Evolutionary conservation across 192 early-diverging fungal genomes (phyloP), one percentile per base, ranked within the genome.

Genomic region (Lobosporangium transversale): DNA sequence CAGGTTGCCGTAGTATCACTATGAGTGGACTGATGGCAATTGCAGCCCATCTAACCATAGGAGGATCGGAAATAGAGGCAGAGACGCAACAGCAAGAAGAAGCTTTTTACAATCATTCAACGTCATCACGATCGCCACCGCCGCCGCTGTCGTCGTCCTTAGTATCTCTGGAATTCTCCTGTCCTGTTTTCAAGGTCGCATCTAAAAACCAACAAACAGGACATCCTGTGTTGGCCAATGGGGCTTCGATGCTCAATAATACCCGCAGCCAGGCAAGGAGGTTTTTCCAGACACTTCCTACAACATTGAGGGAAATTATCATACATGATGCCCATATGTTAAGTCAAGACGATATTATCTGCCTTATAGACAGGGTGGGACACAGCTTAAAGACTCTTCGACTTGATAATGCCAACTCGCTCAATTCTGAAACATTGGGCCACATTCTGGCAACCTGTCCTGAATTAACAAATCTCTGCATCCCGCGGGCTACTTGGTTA

Each of bases 1-100:
- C 71, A 2, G 71, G 71, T 21, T 76, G 71, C 29, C n/a, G 43
- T 7, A 58, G 71, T n/a, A 47, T 76, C 11, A 66, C 58, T 15
- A 29, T 66, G 11, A 29, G 18, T 2, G 71, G 63, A 7, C 45
- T 76, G 8, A 24, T 66, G 58, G 44, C 53, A 12, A 67, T 67
- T 23, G 20, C 49, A 2, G 52, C 66, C 3, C 40, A 58, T 1
- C 29, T 53, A 27, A 31, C 30, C 3, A 26, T n/a, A n/a, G n/a
- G n/a, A n/a, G n/a, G n/a, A n/a, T n/a, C n/a, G n/a, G n/a, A n/a
- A n/a, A n/a, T n/a, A n/a, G n/a, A n/a, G n/a, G n/a, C n/a, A n/a
- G n/a, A n/a, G n/a, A n/a, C n/a, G n/a, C n/a, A n/a, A n/a, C n/a
- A n/a, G n/a, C n/a, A n/a, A n/a, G n/a, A n/a, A n/a, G n/a, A n/a